Conservation (phyloP, 225 moss, liverwort and hornwort species). For the Asterella californica region DNA sequence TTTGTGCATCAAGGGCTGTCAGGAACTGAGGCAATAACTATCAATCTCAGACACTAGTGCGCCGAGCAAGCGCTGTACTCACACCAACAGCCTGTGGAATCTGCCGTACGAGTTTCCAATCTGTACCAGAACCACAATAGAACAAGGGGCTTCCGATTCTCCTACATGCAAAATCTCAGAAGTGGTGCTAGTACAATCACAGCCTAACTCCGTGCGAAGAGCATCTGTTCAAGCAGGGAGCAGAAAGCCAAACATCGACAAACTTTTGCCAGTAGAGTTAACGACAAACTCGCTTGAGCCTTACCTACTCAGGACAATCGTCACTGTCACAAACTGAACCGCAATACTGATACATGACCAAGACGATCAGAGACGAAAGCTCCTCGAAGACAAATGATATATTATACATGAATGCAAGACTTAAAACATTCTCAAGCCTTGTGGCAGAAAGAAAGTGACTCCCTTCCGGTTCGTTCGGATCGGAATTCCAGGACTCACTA, state of each 20-base stretch:
- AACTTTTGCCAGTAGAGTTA: not conserved
- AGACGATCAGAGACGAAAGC: not conserved
- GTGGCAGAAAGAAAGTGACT: conserved; percentile 4
- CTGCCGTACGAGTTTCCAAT: too few relatives aligned
- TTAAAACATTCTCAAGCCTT: conserved; percentile 9
- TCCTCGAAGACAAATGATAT: conserved; percentile 15
- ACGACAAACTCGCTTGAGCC: not conserved
- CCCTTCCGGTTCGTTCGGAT: conserved; percentile 4
- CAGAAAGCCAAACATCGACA: not conserved
- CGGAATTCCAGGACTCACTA: conserved; percentile 4
- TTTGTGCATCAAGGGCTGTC: too few relatives aligned
- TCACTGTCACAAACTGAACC: too few relatives aligned
- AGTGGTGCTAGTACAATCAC: not conserved
- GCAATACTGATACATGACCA: not conserved
- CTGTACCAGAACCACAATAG: too few relatives aligned
- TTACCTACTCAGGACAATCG: not conserved
- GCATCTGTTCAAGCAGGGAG: not conserved
- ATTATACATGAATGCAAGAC: conserved; percentile 16
- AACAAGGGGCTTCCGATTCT: not conserved
- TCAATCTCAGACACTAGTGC: too few relatives aligned
- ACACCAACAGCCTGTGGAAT: too few relatives aligned
- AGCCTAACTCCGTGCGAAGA: not conserved
- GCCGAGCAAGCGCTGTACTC: too few relatives aligned
- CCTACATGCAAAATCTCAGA: not conserved
- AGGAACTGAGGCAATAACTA: too few relatives aligned